Base-by-base conservation (phyloP, 2,329 filamentous ascomycete species). In the Talaromyces sp. region DNA sequence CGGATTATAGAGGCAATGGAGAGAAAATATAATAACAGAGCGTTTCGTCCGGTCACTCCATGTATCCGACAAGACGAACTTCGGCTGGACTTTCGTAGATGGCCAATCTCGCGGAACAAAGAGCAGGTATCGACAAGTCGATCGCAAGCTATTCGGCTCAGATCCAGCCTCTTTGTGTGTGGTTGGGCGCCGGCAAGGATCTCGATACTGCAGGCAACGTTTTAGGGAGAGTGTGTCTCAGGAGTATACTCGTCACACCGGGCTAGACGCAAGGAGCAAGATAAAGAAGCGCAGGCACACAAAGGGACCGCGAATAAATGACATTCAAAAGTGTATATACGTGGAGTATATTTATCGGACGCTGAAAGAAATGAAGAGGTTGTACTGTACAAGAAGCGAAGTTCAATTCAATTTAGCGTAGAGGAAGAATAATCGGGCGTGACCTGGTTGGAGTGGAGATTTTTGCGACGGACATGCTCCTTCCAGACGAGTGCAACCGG, bases 41-140 rank as follows among this genome's bases (percentile, higher is more conserved):
- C 31, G 21, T 23, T 25, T 44, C 23, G 50, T 54, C 52, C 25
- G 48, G 48, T 55, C 59, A 61, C 39, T 55, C 59, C 48, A 61
- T 61, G 59, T 54, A 61, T 61, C 37, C 59, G 23, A 54, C n/a
- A 21, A 35, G 33, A 37, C 33, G 46, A 42, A n/a, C 9, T 23
- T 18, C 44, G 23, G 48, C 58, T 23, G 12, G 1, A 42, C 6
- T 14, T 35, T 12, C 16, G 25, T n/a, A 11, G 14, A 35, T 16
- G 9, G 16, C 14, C 37, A 12, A 18, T 33, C 7, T n/a, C 16
- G 18, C 14, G 25, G 46, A 54, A 16, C 25, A 46, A 12, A 54
- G 8, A 35, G n/a, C 6, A 5, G 23, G 11, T 23, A 16, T 37
- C 18, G 23, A 42, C 33, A 4, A 33, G 23, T 12, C 42, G 35